Evolutionary conservation across 768 basidiomycete genomes (phyloP), one percentile per base, ranked within the genome.

Genomic region (Rhizopogon rudus): DNA sequence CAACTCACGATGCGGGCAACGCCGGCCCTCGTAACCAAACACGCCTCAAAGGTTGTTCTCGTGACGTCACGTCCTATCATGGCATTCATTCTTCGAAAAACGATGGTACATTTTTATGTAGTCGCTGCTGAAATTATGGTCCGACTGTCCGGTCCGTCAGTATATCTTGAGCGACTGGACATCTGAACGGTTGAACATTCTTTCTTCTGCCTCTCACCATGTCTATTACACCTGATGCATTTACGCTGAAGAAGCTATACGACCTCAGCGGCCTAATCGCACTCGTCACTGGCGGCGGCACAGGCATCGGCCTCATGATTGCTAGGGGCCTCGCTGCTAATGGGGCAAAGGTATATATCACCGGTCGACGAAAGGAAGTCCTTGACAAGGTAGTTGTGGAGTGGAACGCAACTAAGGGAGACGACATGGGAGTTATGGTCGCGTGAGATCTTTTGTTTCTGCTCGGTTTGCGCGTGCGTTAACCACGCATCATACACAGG

Each of bases 261-360:
- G 76, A 81, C 59, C 77, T 89, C 55, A 67, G 75, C 22, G 84
- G 82, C n/a, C 76, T 81, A 25, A 70, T 88, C 6, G 76, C 76
- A 3, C 66, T 79, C 35, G 76, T 79, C 40, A 77, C 78, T 0
- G 77, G 78, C 9, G 77, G 75, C 7, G 79, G 76, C n/a, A 78
- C 75, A 3, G 78, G 79, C 20, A 82, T 81, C 50, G 81, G 81
- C 33, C 67, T 84, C 55, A 83, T 85, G 81, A 90, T 90, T 54
- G 74, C 88, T 8, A 75, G 77, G 52, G 89, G 87, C 5, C 77
- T 92, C 12, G 90, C 89, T 14, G 77, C 84, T 29, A 87, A 84
- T 61, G 88, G 90, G 1, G 88, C 90, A 13, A 87, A 82, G 60
- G 89, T 91, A 14, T 93, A 92, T 63, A 88, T 92, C 61, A 85